Base-by-base conservation (phyloP, 805 yeast genomes). In the Saccharomycopsis fermentans region DNA sequence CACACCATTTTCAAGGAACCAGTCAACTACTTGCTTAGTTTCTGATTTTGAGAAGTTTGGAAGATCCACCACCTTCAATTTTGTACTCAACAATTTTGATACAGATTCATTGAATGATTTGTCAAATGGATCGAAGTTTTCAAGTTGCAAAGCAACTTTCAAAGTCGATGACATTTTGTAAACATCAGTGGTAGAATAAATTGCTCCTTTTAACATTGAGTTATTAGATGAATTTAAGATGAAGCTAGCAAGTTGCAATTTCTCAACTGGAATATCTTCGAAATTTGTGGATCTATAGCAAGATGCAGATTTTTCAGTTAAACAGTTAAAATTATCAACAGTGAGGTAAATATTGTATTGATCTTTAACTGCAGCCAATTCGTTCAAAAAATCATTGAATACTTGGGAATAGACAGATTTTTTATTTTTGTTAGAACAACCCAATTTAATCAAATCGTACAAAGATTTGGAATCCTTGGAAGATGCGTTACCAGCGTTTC, bases 271-370 rank as follows among this genome's bases (percentile, higher is more conserved):
- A 58, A 90, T 78, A 9, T 77, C 77, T 47, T 73, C 69, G 71
- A 83, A 82, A 26, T 80, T 73, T 1, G 77, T 70, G 66, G 83
- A 78, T 64, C 80, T 78, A 72, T 90, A 89, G 47, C 72, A 76
- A 8, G 96, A 80, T 56, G 70, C 70, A 6, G 86, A 77, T 34
- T 71, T 66, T 40, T 82, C 78, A 12, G 82, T 69, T 59, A 88
- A 71, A 2, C 83, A 81, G 60, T 88, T 83, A 67, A 89, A 77
- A 67, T 87, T 83, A 69, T 90, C 97, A 50, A 90, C 76, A 2
- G 95, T 77, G 50, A 89, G 74, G 55, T 80, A 73, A 9, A 86
- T 84, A 4, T 92, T 91, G 40, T 74, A 69, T 62, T 87, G 88
- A 39, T 39, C 34, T n/a, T 52, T 55, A 21, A 43, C 29, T 8